These are phyloP conservation scores for Stagonosporopsis chrysanthemi DNA, from an alignment of 2,329 filamentous ascomycete genomes.

Conservation along the genomic window DNA sequence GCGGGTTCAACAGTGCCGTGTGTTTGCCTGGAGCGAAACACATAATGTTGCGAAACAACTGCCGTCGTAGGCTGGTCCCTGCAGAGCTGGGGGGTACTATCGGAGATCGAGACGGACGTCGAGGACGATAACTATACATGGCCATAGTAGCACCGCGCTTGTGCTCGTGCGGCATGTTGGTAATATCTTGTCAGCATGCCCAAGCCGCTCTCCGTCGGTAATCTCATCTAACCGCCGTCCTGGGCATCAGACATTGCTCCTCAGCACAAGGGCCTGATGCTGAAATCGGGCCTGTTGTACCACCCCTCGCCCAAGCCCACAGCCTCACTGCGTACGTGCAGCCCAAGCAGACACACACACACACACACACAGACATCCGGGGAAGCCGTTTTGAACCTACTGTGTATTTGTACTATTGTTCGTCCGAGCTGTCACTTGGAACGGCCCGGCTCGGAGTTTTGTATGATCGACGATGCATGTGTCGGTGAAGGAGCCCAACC, in stretches of 20 bases:
- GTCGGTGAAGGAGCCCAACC: constrained; percentile 10
- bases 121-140: neutral
- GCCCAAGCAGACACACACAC: constrained; percentile 2
- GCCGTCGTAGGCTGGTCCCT: constrained; percentile 3
- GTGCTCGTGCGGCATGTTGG: neutral
- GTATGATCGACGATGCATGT: constrained; percentile 5
- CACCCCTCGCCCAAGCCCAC: neutral
- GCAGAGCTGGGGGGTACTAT: neutral
- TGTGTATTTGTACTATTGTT: too few relatives aligned
- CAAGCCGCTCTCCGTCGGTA: neutral
- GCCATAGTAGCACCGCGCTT: neutral
- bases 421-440: constrained; percentile 2
- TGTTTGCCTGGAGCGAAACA: neutral
- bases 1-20: neutral
- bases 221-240: neutral
- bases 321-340: neutral
- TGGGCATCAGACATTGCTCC: neutral
- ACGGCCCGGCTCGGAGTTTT: constrained; percentile 7
- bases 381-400: neutral
- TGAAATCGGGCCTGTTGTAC: neutral
- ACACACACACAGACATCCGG: constrained; percentile 6
- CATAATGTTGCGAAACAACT: constrained; percentile 11
- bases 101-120: neutral
- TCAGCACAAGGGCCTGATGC: neutral
- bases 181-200: neutral